Evolutionary conservation across 345 rosid genomes (phyloP).

Genomic region (Brassica nigra): DNA sequence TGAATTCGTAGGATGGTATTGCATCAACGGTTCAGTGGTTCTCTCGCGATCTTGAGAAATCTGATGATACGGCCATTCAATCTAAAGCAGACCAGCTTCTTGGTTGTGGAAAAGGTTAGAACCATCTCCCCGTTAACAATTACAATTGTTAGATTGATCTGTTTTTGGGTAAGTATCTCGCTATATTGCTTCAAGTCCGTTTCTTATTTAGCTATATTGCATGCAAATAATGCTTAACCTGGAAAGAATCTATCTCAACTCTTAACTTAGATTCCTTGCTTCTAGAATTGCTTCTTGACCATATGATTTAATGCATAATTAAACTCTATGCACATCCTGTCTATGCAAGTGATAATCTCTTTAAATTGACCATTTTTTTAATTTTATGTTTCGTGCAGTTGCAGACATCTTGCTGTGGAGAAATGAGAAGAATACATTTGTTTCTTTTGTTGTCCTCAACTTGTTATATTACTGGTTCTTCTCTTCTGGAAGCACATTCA

Average conservation of each 20-base stretch:
- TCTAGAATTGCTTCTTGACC: conserved; percentile 7
- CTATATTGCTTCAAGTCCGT: not conserved
- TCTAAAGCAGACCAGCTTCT: conserved; percentile 80
- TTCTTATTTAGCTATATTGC: conserved; percentile 10
- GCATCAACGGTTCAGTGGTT: conserved; percentile 64
- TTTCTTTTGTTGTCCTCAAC: conserved; percentile 55
- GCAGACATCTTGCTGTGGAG: conserved; percentile 90
- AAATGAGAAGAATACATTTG: conserved; percentile 79
- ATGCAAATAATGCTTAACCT: not conserved
- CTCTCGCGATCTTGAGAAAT: conserved; percentile 56
- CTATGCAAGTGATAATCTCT: not conserved
- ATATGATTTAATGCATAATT: not conserved
- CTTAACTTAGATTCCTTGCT: conserved; percentile 8
- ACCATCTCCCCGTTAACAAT: conserved; percentile 6
- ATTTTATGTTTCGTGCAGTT: conserved; percentile 57
- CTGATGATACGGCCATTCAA: conserved; percentile 39
- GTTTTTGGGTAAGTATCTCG: conserved; percentile 1
- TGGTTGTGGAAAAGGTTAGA: conserved; percentile 85
- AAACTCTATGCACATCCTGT: not conserved
- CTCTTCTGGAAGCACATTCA: conserved; percentile 69
- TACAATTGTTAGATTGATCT: not conserved
- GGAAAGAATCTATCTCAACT: conserved; percentile 5
- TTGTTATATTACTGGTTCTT: conserved; percentile 75
- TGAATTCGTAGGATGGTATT: conserved; percentile 69
- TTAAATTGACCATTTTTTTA: not conserved